These are phyloP conservation scores for Populus alba DNA, from an alignment of 345 rosid species.

Conservation along the genomic window DNA sequence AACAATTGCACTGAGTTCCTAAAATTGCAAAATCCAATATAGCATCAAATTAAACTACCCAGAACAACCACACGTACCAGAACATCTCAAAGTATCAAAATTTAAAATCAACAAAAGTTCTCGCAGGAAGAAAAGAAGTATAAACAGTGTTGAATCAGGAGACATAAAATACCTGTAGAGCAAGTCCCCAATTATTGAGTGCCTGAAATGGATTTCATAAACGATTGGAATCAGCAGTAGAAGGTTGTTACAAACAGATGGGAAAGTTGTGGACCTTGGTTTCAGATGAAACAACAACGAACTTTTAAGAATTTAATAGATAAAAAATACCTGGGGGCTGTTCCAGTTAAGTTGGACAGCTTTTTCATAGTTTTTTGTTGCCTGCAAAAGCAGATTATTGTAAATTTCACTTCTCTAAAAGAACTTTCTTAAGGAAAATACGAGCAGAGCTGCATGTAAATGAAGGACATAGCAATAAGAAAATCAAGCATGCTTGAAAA, in stretches of 20 bases:
- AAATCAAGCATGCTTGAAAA: not conserved
- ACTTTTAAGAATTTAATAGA: conserved; percentile 5
- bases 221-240: conserved; percentile 7
- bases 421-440: not conserved
- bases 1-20: conserved; percentile 99
- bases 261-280: not conserved
- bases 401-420: conserved; percentile 1
- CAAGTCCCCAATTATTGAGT: conserved; percentile 97
- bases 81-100: not conserved
- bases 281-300: conserved; percentile 13
- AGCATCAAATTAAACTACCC: conserved; percentile 6
- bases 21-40: conserved; percentile 21
- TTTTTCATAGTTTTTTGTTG: conserved; percentile 87
- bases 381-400: conserved; percentile 46
- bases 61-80: not conserved
- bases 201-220: conserved; percentile 58
- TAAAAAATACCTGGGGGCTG: conserved; percentile 77
- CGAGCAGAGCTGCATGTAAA: not conserved
- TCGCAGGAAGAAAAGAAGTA: not conserved
- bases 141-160: not conserved
- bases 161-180: conserved; percentile 66
- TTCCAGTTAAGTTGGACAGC: conserved; percentile 98
- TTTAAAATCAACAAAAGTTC: not conserved
- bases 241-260: not conserved
- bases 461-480: not conserved